phyloP scores from a whole-genome alignment of 768 basidiomycete genomes.

The Tephrocybe sp. region DNA sequence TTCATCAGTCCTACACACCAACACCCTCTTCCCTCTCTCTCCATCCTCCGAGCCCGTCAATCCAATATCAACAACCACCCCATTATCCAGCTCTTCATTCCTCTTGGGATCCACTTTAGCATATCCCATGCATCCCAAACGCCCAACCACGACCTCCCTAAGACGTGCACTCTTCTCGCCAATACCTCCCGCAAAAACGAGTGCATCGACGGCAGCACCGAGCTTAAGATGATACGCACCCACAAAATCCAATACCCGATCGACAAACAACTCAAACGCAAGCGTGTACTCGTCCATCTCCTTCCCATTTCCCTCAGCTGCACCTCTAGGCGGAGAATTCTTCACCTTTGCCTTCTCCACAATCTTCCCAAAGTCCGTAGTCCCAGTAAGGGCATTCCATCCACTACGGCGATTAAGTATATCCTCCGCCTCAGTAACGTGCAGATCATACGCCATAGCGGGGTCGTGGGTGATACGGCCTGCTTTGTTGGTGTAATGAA shows the following conservation, averaged over 20 bases:
- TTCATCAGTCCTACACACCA: slow-evolving; percentile 69
- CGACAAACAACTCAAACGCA: slow-evolving; percentile 78
- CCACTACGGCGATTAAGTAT: slow-evolving; percentile 76
- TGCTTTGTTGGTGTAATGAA: slow-evolving; percentile 68
- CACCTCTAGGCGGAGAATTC: neutral
- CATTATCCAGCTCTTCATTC: slow-evolving; percentile 41
- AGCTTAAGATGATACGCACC: slow-evolving; percentile 78
- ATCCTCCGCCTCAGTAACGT: slow-evolving; percentile 63
- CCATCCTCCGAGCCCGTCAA: slow-evolving; percentile 17
- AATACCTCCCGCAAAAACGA: slow-evolving; percentile 88
- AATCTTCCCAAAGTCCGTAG: slow-evolving; percentile 79
- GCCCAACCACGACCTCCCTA: slow-evolving; percentile 51
- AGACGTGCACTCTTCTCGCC: slow-evolving; percentile 73
- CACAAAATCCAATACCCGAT: slow-evolving; percentile 69
- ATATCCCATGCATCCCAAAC: slow-evolving; percentile 62
- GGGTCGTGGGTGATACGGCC: slow-evolving; percentile 55
- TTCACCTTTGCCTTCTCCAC: slow-evolving; percentile 34
- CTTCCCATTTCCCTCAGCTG: neutral
- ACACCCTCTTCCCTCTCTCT: slow-evolving; percentile 28
- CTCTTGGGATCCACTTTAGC: slow-evolving; percentile 42
- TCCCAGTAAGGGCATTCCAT: slow-evolving; percentile 76
- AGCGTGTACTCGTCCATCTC: slow-evolving; percentile 34
- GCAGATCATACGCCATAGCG: slow-evolving; percentile 40
- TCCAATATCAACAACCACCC: slow-evolving; percentile 47
- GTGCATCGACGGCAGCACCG: slow-evolving; percentile 62